phyloP scores from a whole-genome alignment of 805 yeast genomes.

The Suhomyces sp. region DNA sequence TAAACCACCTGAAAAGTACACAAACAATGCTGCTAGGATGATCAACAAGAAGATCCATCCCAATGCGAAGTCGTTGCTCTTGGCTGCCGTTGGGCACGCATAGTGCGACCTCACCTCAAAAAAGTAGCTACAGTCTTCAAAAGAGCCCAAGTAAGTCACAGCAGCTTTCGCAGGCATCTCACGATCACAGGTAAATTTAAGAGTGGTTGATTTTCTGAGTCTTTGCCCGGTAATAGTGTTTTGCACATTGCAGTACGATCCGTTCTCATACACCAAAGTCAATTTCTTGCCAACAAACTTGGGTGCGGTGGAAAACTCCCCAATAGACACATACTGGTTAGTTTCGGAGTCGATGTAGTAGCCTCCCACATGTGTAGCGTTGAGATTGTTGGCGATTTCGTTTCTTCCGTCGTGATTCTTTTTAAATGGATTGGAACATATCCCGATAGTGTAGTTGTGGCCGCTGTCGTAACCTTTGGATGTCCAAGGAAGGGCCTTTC shows the following conservation, averaged over 20 bases:
- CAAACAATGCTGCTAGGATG: slow-evolving; percentile 36
- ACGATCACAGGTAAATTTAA: slow-evolving; percentile 77
- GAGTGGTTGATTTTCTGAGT: slow-evolving; percentile 57
- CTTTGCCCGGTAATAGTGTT: slow-evolving; percentile 43
- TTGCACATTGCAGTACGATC: slow-evolving; percentile 52
- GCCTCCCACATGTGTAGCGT: slow-evolving; percentile 42
- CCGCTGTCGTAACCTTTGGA: slow-evolving; percentile 71
- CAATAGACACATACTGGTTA: slow-evolving; percentile 34
- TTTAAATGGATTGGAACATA: slow-evolving; percentile 46
- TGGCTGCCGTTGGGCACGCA: slow-evolving; percentile 81
- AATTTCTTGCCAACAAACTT: slow-evolving; percentile 69
- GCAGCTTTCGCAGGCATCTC: slow-evolving; percentile 65
- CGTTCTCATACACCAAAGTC: slow-evolving; percentile 66
- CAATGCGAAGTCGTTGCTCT: slow-evolving; percentile 60
- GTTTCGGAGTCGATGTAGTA: slow-evolving; percentile 39
- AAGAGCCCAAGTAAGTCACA: slow-evolving; percentile 65
- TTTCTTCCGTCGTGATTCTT: slow-evolving; percentile 40
- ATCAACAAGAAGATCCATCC: slow-evolving; percentile 64
- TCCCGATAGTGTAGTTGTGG: slow-evolving; percentile 63
- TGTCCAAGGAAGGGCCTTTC: slow-evolving; percentile 52
- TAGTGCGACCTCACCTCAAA: slow-evolving; percentile 82
- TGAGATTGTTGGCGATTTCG: slow-evolving; percentile 39
- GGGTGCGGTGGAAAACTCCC: slow-evolving; percentile 60
- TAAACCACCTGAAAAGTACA: slow-evolving; percentile 38
- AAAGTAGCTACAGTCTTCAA: slow-evolving; percentile 75